Evolutionary conservation across 148 eudicot genomes (phyloP), one percentile per base, ranked within the genome.

Genomic region (Gaultheria prostrata): DNA sequence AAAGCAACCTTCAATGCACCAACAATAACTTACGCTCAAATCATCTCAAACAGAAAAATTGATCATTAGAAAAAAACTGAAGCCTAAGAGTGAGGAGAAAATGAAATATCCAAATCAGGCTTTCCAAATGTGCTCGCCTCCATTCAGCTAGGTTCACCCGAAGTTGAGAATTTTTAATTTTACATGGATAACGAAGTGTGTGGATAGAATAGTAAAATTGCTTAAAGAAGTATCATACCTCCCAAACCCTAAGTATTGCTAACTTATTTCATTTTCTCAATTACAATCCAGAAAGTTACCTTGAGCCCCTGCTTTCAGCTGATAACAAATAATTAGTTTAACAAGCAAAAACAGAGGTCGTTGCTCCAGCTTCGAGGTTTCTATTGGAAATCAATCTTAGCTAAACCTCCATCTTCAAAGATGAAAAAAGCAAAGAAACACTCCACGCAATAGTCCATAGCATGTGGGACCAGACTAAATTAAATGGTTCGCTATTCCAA

Each of bases 141-240:
- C 26, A 46, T 46, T 46, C 18, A 45, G 12, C 50, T 8, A 2
- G 50, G 75, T 14, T 18, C 24, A 20, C 24, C 12, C 0, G 1
- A 18, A 46, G 50, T 43, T 12, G 32, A 11, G 32, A 32, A 21
- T 75, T 8, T 75, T 9, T 17, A 30, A 21, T 75, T 8, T 75
- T 21, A 35, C 53, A 21, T 46, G 50, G 30, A 46, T 46, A n/a
- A 0, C 30, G 21, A 33, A 75, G 1, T 11, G 8, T 11, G 32
- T 21, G 46, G 53, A 45, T 75, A 75, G 20, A 21, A 21, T 46
- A 39, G 50, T 39, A 39, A 18, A 73, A 39, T 20, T 39, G 77
- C 28, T 75, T 75, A 75, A 45, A 46, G 53, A 75, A n/a, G 78
- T n/a, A 75, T 43, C 15, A 75, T 75, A 51, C 30, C 28, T 43